phyloP scores from a whole-genome alignment of 208 protist species.

The Leishmania guyanensis region DNA sequence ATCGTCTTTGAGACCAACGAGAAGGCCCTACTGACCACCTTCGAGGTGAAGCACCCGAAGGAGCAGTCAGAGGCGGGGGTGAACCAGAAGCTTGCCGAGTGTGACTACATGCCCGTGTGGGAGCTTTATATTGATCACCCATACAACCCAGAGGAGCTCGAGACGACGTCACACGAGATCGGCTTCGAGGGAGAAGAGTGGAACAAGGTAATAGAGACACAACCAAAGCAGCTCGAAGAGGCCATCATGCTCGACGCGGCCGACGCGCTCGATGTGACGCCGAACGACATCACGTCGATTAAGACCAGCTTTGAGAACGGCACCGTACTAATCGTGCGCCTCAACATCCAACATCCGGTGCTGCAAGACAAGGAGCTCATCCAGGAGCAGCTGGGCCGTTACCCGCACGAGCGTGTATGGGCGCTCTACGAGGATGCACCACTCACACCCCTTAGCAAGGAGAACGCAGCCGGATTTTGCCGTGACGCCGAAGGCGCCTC shows the following conservation, averaged over 20 bases:
- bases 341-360: constrained; percentile 38
- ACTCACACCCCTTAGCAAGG: constrained; percentile 17
- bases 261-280: constrained; percentile 37
- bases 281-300: constrained; percentile 36
- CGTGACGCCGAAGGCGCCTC: constrained; percentile 33
- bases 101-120: constrained; percentile 56
- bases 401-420: constrained; percentile 62
- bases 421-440: constrained; percentile 36
- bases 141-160: constrained; percentile 30
- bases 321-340: constrained; percentile 34
- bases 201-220: constrained; percentile 50
- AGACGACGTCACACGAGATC: constrained; percentile 40
- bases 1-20: constrained; percentile 37
- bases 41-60: constrained; percentile 50
- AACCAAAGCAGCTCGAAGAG: constrained; percentile 36
- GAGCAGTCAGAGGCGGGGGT: constrained; percentile 38
- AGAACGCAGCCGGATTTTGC: constrained; percentile 6
- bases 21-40: constrained; percentile 29
- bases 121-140: constrained; percentile 46
- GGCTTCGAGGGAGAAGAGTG: constrained; percentile 66
- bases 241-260: constrained; percentile 53
- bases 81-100: constrained; percentile 41
- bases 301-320: constrained; percentile 28
- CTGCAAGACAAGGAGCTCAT: constrained; percentile 41
- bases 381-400: constrained; percentile 49